Evolutionary conservation across 164 flowering plant genomes (phyloP).

Genomic region (Liquidambar formosana): DNA sequence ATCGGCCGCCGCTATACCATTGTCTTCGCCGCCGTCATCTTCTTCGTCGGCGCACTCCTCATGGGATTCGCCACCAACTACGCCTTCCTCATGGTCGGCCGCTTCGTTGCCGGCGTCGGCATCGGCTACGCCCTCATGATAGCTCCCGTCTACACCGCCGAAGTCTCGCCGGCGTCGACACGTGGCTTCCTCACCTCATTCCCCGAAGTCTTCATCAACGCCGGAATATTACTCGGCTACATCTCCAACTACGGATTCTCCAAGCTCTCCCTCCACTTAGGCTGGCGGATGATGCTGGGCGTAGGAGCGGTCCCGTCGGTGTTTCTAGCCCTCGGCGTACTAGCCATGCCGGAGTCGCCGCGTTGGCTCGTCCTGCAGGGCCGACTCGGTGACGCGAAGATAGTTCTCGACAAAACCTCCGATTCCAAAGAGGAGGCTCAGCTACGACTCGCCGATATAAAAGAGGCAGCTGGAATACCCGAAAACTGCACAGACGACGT

Average conservation of each 20-base stretch:
- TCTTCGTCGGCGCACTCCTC: constrained; percentile 44
- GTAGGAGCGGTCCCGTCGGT: constrained; percentile 67
- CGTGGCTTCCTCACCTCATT: constrained; percentile 56
- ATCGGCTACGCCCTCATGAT: constrained; percentile 52
- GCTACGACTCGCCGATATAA: constrained; percentile 54
- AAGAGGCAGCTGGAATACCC: constrained; percentile 63
- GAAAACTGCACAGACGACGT: constrained; percentile 46
- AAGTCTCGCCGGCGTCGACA: constrained; percentile 45
- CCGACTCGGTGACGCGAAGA: constrained; percentile 57
- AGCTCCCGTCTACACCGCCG: constrained; percentile 55
- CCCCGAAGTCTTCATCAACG: constrained; percentile 52
- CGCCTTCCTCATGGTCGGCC: constrained; percentile 49
- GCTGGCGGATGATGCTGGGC: constrained; percentile 83
- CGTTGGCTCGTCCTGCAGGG: constrained; percentile 83
- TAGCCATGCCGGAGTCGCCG: constrained; percentile 82
- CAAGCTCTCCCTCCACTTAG: constrained; percentile 37
- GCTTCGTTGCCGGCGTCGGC: constrained; percentile 57
- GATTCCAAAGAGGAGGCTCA: constrained; percentile 50
- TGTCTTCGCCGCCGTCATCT: constrained; percentile 39
- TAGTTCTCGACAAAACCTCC: constrained; percentile 57
- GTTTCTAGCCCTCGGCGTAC: constrained; percentile 40
- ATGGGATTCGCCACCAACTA: constrained; percentile 55
- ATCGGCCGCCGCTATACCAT: constrained; percentile 57
- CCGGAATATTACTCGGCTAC: constrained; percentile 56
- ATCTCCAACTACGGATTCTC: constrained; percentile 70